Conservation (phyloP, 257 asterid genomes). For the Ballota nigra region DNA sequence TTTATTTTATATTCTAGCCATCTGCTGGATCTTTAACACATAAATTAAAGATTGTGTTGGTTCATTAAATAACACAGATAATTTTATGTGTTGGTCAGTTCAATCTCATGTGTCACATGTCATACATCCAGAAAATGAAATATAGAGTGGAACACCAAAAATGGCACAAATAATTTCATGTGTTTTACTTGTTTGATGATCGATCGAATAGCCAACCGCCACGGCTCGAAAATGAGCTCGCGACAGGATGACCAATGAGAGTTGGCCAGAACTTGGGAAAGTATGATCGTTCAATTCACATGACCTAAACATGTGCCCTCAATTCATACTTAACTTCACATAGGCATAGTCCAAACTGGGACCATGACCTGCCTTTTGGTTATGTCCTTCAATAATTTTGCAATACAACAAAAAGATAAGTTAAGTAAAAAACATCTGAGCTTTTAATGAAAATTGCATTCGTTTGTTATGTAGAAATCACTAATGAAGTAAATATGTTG, state of each 20-base stretch:
- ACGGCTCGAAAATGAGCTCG: not conserved
- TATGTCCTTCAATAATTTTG: constrained; percentile 27
- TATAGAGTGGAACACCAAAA: no score
- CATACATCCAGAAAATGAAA: no score
- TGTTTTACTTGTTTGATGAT: no score
- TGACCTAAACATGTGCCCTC: constrained; percentile 26
- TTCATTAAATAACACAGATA: no score
- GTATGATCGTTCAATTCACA: not conserved
- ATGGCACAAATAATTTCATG: no score
- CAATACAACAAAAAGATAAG: constrained; percentile 24
- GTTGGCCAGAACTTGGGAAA: not conserved
- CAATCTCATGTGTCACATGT: no score
- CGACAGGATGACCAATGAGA: constrained; percentile 14
- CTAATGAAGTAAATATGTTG: not conserved
- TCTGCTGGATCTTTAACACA: no score
- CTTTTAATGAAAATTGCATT: not conserved
- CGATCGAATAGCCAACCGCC: constrained; percentile 7
- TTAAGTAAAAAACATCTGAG: not conserved
- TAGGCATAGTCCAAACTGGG: constrained; percentile 24
- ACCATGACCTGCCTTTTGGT: not conserved
- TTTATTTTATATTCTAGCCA: no score
- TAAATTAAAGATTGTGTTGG: no score
- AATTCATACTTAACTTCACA: not conserved
- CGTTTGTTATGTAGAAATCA: not conserved
- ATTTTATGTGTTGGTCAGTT: no score